A percentile compares a stretch with the other conserved stretches of the same genome.
Conservation (phyloP, 768 basidiomycete genomes). For the Lepiota venenata region DNA sequence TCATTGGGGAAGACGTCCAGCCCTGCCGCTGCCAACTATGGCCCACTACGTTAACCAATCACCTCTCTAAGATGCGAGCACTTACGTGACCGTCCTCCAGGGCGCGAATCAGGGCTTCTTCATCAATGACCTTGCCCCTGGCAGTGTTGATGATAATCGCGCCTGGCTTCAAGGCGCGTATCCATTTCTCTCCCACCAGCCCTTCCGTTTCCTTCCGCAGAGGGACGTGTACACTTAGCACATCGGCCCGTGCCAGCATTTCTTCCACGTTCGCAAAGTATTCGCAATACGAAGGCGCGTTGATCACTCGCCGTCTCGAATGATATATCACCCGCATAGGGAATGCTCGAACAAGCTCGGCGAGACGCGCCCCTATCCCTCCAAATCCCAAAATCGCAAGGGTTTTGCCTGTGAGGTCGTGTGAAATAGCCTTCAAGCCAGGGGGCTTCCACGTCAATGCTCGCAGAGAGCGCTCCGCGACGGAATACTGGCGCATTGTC, state of each 20-base stretch:
- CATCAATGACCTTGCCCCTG: conserved; percentile 87
- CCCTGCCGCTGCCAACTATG: conserved; percentile 73
- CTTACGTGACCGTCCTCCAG: conserved; percentile 86
- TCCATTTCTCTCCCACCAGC: conserved; percentile 71
- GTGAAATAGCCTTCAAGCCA: conserved; percentile 42
- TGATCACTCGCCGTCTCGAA: conserved; percentile 50
- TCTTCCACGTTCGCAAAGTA: conserved; percentile 65
- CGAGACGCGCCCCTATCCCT: conserved; percentile 71
- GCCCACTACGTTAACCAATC: background rate
- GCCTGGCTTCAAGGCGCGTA: conserved; percentile 73
- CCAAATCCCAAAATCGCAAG: conserved; percentile 75
- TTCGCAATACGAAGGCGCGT: conserved; percentile 70
- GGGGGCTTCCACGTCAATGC: conserved; percentile 58
- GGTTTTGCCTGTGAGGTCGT: conserved; percentile 67
- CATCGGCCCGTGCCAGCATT: conserved; percentile 72
- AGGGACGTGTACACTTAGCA: conserved; percentile 85
- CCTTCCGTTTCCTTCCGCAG: conserved; percentile 71
- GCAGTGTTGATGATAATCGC: conserved; percentile 85
- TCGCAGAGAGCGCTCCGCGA: conserved; percentile 57
- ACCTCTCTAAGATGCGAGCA: conserved; percentile 11
- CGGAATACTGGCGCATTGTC: conserved; percentile 68
- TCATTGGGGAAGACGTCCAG: conserved; percentile 88
- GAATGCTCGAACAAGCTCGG: conserved; percentile 72
- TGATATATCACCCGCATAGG: conserved; percentile 90
- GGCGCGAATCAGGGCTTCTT: conserved; percentile 81